Base-by-base conservation (phyloP, 371 early-diverging fungal genomes). In the Mucor lusitanicus region DNA sequence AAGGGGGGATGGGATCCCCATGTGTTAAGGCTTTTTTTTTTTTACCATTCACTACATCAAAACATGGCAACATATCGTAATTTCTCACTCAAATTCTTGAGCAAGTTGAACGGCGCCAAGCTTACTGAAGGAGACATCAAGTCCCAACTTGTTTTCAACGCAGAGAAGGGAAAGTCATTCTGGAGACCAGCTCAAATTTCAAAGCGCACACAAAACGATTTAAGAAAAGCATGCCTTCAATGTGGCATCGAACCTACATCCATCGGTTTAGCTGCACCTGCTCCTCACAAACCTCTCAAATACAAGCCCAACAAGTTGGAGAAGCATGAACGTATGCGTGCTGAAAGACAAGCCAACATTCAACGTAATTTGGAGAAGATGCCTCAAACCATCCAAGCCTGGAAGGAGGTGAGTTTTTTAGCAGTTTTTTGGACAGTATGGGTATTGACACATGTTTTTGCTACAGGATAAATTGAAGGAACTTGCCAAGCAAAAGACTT, bases 281-380 rank as follows among this genome's bases (percentile, higher is more conserved):
- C 65, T 6, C 44, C 73, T 3, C 59, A 67, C 8, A 86, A 83
- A 46, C 67, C 80, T 0, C 65, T 87, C 28, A 81, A 78, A 39
- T 78, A 73, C 64, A 82, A 85, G 68, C 86, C 88, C 19, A 85
- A 87, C 61, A 90, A 89, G 75, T 82, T 87, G 8, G 88, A 88
- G 64, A 87, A 88, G 71, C 86, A 86, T 68, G 88, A 88, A 75
- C 79, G 89, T 50, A 75, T 75, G 76, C 87, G 87, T 46, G 79
- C 77, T 7, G 83, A 81, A 66, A 83, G 86, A 64, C 71, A 84
- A 62, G 77, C 77, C 17, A 80, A 53, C 6, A 84, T 84, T 59
- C 70, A 71, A 46, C 73, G 74, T 44, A 81, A 81, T 37, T 53
- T 84, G 57, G 77, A 79, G 59, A 81, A 81, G 71, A 84, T 84